Evolutionary conservation across 306 rosid genomes (phyloP), one percentile per base, ranked within the genome.

Genomic region (Neltuma alba): DNA sequence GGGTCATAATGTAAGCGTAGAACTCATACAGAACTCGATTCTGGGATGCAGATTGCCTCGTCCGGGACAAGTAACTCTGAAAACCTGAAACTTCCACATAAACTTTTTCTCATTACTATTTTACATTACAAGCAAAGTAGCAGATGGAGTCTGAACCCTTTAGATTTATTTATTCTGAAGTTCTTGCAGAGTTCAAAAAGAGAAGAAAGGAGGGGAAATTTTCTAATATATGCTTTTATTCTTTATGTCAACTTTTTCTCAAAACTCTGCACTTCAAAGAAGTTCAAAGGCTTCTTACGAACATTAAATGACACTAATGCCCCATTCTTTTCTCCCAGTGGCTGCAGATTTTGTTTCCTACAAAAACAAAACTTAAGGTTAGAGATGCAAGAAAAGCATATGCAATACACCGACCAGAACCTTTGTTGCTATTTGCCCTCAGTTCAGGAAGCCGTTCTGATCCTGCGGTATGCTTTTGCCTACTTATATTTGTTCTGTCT

Each of bases 371-470:
- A 80, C 81, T 82, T 69, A 95, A 92, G 80, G 61, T 67, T 66
- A 86, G 90, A 64, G 91, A 91, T 82, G 85, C 89, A 37, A 84
- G 86, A 71, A 95, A 89, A 86, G 86, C 91, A 34, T 92, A 85
- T 66, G 94, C 94, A 38, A 86, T 95, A 73, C 84, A 79, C 76
- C 83, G 38, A 18, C 87, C 87, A 5, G 99, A 95, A 77, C 98
- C 98, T 76, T 91, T 88, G 73, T 52, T 90, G 80, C 82, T 88
- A 62, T 95, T 95, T 79, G 97, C 96, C 61, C 91, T 95, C 72
- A 85, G 95, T 85, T 81, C 92, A 5, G 99, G 99, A 83, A 87
- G 91, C 86, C 87, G 81, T 73, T 95, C 97, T 21, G 99, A 95
- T 84, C 99, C 99, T 36, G 94, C 92, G 89, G 99, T 95, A 95